A percentile compares a stretch with the other conserved stretches of the same genome.
Evolutionary conservation across 2,329 filamentous ascomycete genomes (phyloP).

Genomic region (Epicoccum nigrum): DNA sequence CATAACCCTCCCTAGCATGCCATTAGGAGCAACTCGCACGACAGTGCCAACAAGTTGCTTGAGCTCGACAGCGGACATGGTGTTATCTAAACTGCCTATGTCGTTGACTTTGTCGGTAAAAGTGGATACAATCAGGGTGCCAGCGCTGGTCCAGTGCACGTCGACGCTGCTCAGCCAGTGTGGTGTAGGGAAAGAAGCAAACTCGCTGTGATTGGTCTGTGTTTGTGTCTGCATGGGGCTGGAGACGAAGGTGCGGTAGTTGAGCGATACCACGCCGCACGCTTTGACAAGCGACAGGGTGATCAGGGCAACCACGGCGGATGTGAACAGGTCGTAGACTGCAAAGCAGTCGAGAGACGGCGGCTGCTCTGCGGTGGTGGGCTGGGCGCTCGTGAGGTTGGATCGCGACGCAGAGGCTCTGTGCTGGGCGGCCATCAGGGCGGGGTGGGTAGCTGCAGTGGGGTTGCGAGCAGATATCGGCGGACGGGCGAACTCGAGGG

Average conservation of each 20-base stretch:
- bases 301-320: conserved; percentile 45
- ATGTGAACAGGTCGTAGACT: conserved; percentile 48
- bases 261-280: conserved; percentile 41
- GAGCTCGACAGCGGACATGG: conserved; percentile 22
- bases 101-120: conserved; percentile 30
- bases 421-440: conserved; percentile 25
- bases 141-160: conserved; percentile 44
- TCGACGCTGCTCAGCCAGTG: conserved; percentile 40
- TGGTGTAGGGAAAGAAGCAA: conserved; percentile 7
- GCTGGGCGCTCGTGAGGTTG: background rate
- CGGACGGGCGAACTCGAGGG: conserved; percentile 41
- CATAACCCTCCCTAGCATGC: conserved; percentile 37
- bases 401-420: conserved; percentile 18
- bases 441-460: conserved; percentile 28
- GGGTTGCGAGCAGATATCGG: conserved; percentile 32
- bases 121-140: conserved; percentile 42
- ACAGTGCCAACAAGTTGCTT: conserved; percentile 31
- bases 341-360: conserved; percentile 39
- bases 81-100: conserved; percentile 31
- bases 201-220: conserved; percentile 10
- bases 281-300: conserved; percentile 43
- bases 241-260: conserved; percentile 46
- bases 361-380: background rate
- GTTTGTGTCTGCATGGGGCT: no score
- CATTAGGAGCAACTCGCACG: conserved; percentile 45